These are phyloP conservation scores for Torulaspora quercuum DNA, from an alignment of 805 yeast species.

Conservation along the genomic window DNA sequence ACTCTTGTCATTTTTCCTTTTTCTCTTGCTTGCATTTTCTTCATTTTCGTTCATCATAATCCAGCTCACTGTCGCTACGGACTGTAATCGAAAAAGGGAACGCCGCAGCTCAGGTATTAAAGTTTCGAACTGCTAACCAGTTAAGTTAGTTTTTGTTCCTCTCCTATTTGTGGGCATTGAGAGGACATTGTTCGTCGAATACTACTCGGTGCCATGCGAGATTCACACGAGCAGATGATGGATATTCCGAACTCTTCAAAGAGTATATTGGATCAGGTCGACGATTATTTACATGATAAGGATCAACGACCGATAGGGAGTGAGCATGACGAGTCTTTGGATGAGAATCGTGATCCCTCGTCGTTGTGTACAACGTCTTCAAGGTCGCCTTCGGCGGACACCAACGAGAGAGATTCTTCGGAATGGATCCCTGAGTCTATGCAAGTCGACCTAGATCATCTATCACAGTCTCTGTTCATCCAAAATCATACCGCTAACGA, in stretches of 20 bases:
- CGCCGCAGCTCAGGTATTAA: too few species aligned
- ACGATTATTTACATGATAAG: conserved; percentile 19
- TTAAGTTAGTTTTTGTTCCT: too few species aligned
- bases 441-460: conserved; percentile 22
- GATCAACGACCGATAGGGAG: conserved; percentile 5
- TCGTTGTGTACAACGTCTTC: conserved; percentile 1
- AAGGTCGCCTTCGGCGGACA: conserved; percentile 1
- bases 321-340: conserved; percentile 6
- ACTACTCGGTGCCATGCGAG: not conserved
- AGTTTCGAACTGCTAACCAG: too few species aligned
- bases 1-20: too few species aligned
- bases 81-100: too few species aligned
- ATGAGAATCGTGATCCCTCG: conserved; percentile 3
- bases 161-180: too few species aligned
- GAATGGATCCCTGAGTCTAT: conserved; percentile 12
- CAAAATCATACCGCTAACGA: conserved; percentile 1
- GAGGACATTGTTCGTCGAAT: too few species aligned
- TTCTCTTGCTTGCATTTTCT: too few species aligned
- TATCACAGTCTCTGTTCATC: conserved; percentile 16
- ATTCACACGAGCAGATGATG: conserved; percentile 10
- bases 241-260: conserved; percentile 18
- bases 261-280: conserved; percentile 34
- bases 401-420: not conserved
- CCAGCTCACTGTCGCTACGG: too few species aligned
- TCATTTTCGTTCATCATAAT: too few species aligned